phyloP scores from a whole-genome alignment of 495 filamentous ascomycete genomes.

The Rostrohypoxylon terebratum region DNA sequence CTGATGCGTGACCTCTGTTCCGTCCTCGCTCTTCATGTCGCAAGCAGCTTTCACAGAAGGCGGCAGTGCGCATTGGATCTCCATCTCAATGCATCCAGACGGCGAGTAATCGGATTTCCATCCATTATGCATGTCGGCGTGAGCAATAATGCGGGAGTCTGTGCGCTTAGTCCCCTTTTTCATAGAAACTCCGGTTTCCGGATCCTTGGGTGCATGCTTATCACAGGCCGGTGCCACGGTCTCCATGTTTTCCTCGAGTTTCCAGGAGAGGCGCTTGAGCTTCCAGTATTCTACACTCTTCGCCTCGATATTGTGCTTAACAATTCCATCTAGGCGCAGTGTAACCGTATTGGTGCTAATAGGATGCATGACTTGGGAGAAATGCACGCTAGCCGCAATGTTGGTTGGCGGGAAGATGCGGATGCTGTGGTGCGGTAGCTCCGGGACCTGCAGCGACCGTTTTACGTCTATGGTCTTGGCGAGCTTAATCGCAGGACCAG shows the following conservation, averaged over 20 bases:
- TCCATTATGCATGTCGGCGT: slow-evolving; percentile 80
- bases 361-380: slow-evolving; percentile 86
- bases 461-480: slow-evolving; percentile 74
- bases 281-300: slow-evolving; percentile 77
- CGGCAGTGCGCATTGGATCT: slow-evolving; percentile 79
- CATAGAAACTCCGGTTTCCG: slow-evolving; percentile 49
- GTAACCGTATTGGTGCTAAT: slow-evolving; percentile 84
- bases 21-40: slow-evolving; percentile 81
- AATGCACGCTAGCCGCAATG: slow-evolving; percentile 82
- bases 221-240: slow-evolving; percentile 84
- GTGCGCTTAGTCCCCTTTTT: slow-evolving; percentile 83
- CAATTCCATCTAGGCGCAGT: slow-evolving; percentile 83
- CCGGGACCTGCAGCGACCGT: slow-evolving; percentile 72
- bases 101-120: slow-evolving; percentile 95
- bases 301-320: slow-evolving; percentile 68
- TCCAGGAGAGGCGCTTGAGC: slow-evolving; percentile 90
- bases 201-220: slow-evolving; percentile 77
- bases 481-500: slow-evolving; percentile 68
- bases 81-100: slow-evolving; percentile 78
- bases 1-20: slow-evolving; percentile 81
- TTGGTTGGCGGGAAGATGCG: slow-evolving; percentile 97
- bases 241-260: slow-evolving; percentile 86
- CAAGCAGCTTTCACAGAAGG: slow-evolving; percentile 66
- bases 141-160: slow-evolving; percentile 78
- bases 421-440: slow-evolving; percentile 78